Evolutionary conservation across 148 eudicot species (phyloP), one percentile per base, ranked within the genome.

Genomic region (Nepenthes mirabilis): DNA sequence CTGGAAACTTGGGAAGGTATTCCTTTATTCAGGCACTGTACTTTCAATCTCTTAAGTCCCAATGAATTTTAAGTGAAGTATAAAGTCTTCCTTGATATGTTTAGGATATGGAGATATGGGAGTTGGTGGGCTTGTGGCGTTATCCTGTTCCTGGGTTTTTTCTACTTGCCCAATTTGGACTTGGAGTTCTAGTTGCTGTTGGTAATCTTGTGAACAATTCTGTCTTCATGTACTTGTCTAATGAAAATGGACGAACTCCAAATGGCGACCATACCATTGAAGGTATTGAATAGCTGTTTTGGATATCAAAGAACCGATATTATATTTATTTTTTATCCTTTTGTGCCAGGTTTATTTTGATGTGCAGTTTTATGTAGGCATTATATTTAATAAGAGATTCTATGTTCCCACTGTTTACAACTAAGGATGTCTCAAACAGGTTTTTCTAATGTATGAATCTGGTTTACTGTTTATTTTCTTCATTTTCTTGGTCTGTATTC

Each of bases 31-130:
- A 52, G 43, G 43, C 9, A 5, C 6, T 9, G 1, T 32, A 32
- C 36, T 5, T 33, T 55, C 35, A 6, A 6, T 55, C 58, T 55
- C 36, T 55, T 8, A 40, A 40, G 8, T 1, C 45, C 8, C 8
- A 8, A 6, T 52, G 55, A 52, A n/a, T 13, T 12, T 32, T 11
- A n/a, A 11, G 2, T 6, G 32, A 5, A 52, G 32, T 52, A 32
- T 14, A 52, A 60, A 33, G 50, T 65, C 33, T 70, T 49, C 50
- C 13, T 43, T 57, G 48, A 67, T 35, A 55, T 68, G 11, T 69
- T 57, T 75, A 93, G 98, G 88, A 88, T 68, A 82, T 82, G 88
- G 88, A 85, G 79, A 84, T 93, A 53, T 93, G 98, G 98, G 95
- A 93, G 83, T 79, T 86, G 83, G 79, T 93, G 73, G 98, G 98